Percentiles rank a stretch among this genome's conserved stretches.
Conservation (phyloP, 441 rosid species). For the Croton laevigatus region DNA sequence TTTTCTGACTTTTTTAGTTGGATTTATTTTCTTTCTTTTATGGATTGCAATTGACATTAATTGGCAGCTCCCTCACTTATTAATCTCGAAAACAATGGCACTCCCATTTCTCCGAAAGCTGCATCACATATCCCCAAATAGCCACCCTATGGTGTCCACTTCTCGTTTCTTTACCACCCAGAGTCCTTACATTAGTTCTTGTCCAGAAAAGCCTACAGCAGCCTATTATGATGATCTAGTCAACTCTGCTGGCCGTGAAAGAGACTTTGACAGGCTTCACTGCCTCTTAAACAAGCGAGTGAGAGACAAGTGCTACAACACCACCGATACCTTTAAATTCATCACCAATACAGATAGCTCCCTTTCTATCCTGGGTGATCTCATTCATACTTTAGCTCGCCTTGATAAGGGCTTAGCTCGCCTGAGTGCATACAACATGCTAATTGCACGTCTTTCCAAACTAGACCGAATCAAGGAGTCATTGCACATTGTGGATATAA, state of each 20-base stretch:
- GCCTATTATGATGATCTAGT: slow-evolving; percentile 56
- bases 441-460: slow-evolving; percentile 60
- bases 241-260: slow-evolving; percentile 41
- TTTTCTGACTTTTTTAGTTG: neutral
- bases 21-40: neutral
- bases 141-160: slow-evolving; percentile 16
- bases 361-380: slow-evolving; percentile 39
- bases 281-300: slow-evolving; percentile 58
- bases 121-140: slow-evolving; percentile 17
- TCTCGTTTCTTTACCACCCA: slow-evolving; percentile 25
- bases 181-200: slow-evolving; percentile 12
- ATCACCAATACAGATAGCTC: slow-evolving; percentile 46
- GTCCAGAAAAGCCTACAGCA: slow-evolving; percentile 43
- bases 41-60: slow-evolving; percentile 12
- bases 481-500: slow-evolving; percentile 35
- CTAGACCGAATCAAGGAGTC: slow-evolving; percentile 40
- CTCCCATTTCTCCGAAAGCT: slow-evolving; percentile 25
- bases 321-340: slow-evolving; percentile 64
- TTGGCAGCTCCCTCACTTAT: slow-evolving; percentile 7
- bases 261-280: slow-evolving; percentile 49
- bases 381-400: slow-evolving; percentile 42
- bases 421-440: slow-evolving; percentile 52
- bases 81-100: slow-evolving; percentile 21
- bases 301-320: slow-evolving; percentile 52
- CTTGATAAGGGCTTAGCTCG: slow-evolving; percentile 52